phyloP scores from a whole-genome alignment of 2,329 filamentous ascomycete species.

The Lasiodiplodia sp. region DNA sequence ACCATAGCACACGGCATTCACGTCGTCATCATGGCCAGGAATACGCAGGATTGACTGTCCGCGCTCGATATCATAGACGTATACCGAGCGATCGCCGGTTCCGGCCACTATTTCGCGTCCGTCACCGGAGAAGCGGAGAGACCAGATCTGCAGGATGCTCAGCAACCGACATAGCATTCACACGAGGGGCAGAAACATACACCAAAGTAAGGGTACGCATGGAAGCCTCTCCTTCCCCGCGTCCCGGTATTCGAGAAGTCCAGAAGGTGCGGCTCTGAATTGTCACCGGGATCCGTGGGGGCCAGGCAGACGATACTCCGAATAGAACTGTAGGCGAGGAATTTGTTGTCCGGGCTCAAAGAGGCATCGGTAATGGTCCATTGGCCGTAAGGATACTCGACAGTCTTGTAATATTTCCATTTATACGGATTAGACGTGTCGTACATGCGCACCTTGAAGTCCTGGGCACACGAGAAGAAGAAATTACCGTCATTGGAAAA shows the following conservation, averaged over 20 bases:
- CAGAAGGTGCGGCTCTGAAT: conserved; percentile 79
- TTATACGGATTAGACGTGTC: conserved; percentile 94
- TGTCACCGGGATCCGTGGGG: conserved; percentile 82
- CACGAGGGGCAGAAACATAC: conserved; percentile 68
- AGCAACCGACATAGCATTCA: conserved; percentile 2
- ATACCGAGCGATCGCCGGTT: conserved; percentile 77
- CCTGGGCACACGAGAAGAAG: conserved; percentile 90
- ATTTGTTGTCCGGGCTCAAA: conserved; percentile 88
- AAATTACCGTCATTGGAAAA: conserved; percentile 98
- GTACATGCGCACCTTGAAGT: conserved; percentile 96
- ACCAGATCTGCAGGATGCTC: conserved; percentile 71
- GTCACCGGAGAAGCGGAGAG: conserved; percentile 89
- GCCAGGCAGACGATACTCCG: conserved; percentile 83
- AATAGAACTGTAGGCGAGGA: conserved; percentile 91
- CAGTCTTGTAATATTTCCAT: conserved; percentile 96
- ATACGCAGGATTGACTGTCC: conserved; percentile 77
- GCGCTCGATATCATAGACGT: conserved; percentile 92
- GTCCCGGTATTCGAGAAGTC: conserved; percentile 68
- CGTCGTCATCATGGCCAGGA: conserved; percentile 81
- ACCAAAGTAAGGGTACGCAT: conserved; percentile 43
- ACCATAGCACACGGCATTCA: conserved; percentile 96
- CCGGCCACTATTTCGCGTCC: conserved; percentile 90
- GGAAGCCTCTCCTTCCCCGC: conserved; percentile 45
- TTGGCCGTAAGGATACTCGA: conserved; percentile 81
- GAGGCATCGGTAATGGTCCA: conserved; percentile 98